Conservation (phyloP, 441 rosid genomes). For the Croton setiger region DNA sequence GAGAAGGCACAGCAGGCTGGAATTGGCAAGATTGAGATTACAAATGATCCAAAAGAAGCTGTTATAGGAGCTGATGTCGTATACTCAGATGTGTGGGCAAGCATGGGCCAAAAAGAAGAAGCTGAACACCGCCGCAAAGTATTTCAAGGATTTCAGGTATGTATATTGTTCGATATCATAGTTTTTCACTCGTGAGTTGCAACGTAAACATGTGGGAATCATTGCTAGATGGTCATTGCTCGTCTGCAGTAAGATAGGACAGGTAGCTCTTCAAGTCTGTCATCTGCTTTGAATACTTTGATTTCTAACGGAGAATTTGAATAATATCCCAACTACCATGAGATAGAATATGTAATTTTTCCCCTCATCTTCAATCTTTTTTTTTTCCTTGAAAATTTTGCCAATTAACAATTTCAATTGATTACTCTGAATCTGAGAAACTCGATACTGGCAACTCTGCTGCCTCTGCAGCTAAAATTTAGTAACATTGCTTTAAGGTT, state of each 20-base stretch:
- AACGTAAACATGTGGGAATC: neutral
- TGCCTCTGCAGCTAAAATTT: neutral
- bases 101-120: slow-evolving; percentile 99
- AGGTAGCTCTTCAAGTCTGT: neutral
- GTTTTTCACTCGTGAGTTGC: neutral
- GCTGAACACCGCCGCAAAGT: slow-evolving; percentile 79
- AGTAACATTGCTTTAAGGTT: neutral
- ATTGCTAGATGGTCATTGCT: neutral
- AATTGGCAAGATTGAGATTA: slow-evolving; percentile 89
- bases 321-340: neutral
- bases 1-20: slow-evolving; percentile 73
- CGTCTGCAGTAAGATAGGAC: neutral
- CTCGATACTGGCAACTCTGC: neutral
- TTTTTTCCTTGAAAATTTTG: neutral
- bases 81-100: slow-evolving; percentile 98
- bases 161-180: neutral
- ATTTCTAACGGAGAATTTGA: neutral
- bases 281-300: neutral
- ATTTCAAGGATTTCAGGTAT: slow-evolving; percentile 96
- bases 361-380: neutral
- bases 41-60: slow-evolving; percentile 84
- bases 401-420: neutral
- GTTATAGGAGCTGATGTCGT: slow-evolving; percentile 94
- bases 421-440: neutral
- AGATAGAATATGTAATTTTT: neutral